phyloP scores from a whole-genome alignment of 495 filamentous ascomycete species.

The Penicillium parvum region DNA sequence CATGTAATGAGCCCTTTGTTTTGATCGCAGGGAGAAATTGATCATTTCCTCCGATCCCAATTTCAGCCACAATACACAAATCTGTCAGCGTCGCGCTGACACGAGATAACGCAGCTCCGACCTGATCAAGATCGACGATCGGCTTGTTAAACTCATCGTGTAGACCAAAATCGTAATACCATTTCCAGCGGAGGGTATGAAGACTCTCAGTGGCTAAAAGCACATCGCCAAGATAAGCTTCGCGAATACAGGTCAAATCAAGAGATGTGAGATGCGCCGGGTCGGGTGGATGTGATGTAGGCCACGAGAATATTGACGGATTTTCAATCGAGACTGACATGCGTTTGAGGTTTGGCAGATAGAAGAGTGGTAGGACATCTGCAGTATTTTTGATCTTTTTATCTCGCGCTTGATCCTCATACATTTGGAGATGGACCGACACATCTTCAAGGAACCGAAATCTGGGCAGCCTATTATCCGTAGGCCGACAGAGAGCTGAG shows the following conservation, averaged over 20 bases:
- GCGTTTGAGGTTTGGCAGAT: conserved; percentile 14
- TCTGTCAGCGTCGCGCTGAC: conserved; percentile 14
- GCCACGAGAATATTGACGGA: conserved; percentile 12
- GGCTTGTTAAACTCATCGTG: conserved; percentile 11
- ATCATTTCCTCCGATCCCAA: background rate
- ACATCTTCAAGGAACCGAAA: conserved; percentile 15
- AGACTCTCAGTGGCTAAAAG: conserved; percentile 10
- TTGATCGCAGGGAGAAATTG: conserved; percentile 1
- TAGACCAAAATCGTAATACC: conserved; percentile 10
- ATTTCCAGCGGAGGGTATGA: conserved; percentile 6
- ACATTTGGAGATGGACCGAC: background rate
- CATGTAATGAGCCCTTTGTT: conserved; percentile 12
- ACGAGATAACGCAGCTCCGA: conserved; percentile 14
- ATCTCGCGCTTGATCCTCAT: conserved; percentile 2
- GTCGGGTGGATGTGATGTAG: conserved; percentile 3
- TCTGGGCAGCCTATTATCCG: conserved; percentile 2
- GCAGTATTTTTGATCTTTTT: conserved; percentile 13
- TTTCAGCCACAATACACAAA: conserved; percentile 8
- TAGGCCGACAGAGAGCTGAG: conserved; percentile 14
- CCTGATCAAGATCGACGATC: conserved; percentile 10
- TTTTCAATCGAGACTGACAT: conserved; percentile 16
- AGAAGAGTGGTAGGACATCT: conserved; percentile 16
- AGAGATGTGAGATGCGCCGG: conserved; percentile 13
- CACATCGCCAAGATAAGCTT: conserved; percentile 11
- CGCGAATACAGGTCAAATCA: conserved; percentile 8